Evolutionary conservation across 2,329 filamentous ascomycete genomes (phyloP), one percentile per base, ranked within the genome.

Genomic region (Xylaria sp.): DNA sequence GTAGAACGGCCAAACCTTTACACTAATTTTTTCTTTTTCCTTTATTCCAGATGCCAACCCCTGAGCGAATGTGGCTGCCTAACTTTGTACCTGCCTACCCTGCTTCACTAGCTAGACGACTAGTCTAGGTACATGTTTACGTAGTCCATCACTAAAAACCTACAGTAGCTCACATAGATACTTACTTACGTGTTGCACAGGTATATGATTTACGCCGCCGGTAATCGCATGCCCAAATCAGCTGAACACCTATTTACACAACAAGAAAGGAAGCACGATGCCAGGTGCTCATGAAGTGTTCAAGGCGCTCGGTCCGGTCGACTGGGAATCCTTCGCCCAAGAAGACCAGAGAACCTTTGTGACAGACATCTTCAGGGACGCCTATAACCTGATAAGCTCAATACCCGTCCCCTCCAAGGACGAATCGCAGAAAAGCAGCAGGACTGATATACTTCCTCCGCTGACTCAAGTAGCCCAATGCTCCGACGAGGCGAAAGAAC

Each of bases 341-440:
- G 81, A 87, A 55, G 81, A 85, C 66, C 83, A 90, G 48, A 80
- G 83, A 21, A 74, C 81, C 7, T 90, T 89, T 76, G 79, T 92
- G 50, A 75, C 81, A 65, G 81, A 84, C 50, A 88, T 91, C 67
- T 92, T 95, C 77, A 81, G 81, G 32, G 85, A 91, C 68, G 89
- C 89, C 21, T 90, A 93, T 75, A 83, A 90, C 19, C 86, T 97
- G 64, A 83, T 92, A 74, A 92, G 94, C 75, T 95, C 93, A 5
- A 87, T 97, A 1, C 93, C 93, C 3, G 84, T 83, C 21, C 71
- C 73, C n/a, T 58, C 65, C 30, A 78, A 85, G 11, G 80, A 85
- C 2, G 82, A 82, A 54, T n/a, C 17, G 14, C 48, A 17, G 7
- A 54, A 19, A 17, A 19, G 11, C 11, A 47, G 42, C 14, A 19